Conservation (phyloP, 129 eudicot genomes). For the Oenanthe sinensis region DNA sequence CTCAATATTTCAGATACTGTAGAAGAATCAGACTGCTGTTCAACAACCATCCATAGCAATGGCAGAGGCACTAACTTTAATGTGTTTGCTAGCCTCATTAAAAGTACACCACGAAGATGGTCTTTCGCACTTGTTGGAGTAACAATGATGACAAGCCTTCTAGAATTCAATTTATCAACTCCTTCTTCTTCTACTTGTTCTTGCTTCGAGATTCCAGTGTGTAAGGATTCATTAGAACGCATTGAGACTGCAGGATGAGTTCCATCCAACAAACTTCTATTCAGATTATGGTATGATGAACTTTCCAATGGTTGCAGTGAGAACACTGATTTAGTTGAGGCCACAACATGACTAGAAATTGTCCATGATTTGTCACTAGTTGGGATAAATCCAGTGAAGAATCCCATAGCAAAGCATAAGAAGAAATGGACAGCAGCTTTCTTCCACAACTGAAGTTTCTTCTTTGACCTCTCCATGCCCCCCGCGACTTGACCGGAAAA, state of each 20-base stretch:
- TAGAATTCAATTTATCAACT: slow-evolving; percentile 22
- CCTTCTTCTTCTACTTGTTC: slow-evolving; percentile 9
- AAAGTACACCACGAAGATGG: slow-evolving; percentile 38
- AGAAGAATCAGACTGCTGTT: slow-evolving; percentile 41
- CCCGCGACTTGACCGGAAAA: not conserved
- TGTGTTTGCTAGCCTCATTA: slow-evolving; percentile 63
- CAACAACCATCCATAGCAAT: slow-evolving; percentile 83
- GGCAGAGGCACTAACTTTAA: slow-evolving; percentile 62
- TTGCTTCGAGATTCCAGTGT: not conserved
- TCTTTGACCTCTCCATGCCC: slow-evolving; percentile 60
- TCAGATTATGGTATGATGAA: slow-evolving; percentile 19
- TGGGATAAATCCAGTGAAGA: slow-evolving; percentile 92
- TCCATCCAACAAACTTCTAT: slow-evolving; percentile 41
- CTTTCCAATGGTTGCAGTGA: slow-evolving; percentile 37
- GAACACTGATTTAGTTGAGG: slow-evolving; percentile 25
- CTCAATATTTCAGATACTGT: slow-evolving; percentile 70
- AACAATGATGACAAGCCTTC: slow-evolving; percentile 58
- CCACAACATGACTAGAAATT: slow-evolving; percentile 3
- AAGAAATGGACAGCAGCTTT: slow-evolving; percentile 79
- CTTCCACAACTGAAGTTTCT: slow-evolving; percentile 63
- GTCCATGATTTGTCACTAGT: slow-evolving; percentile 38
- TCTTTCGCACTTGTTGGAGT: slow-evolving; percentile 62
- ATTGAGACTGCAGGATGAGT: slow-evolving; percentile 23
- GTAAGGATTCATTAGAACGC: slow-evolving; percentile 14
- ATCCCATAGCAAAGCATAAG: slow-evolving; percentile 76